Conservation (phyloP, 495 filamentous ascomycete species). For the Cryomyces minteri region DNA sequence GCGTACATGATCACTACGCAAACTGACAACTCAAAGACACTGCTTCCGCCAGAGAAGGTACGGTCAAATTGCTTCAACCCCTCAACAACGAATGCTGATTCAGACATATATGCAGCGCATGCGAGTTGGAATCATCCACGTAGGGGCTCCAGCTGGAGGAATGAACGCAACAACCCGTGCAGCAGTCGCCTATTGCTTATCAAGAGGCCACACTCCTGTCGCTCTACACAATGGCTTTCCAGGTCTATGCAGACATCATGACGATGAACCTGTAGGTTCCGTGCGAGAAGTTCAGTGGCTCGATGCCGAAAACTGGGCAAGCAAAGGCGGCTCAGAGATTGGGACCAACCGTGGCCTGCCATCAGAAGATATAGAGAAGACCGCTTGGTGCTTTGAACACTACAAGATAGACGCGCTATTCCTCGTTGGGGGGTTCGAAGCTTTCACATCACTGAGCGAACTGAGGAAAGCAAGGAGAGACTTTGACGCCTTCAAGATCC, state of each 20-base stretch:
- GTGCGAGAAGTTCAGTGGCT: slow-evolving; percentile 78
- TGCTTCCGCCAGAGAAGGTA: slow-evolving; percentile 56
- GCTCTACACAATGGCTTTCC: slow-evolving; percentile 97
- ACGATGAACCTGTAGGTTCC: slow-evolving; percentile 58
- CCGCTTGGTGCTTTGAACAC: slow-evolving; percentile 68
- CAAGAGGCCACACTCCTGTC: slow-evolving; percentile 79
- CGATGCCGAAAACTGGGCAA: slow-evolving; percentile 90
- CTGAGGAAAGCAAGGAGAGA: slow-evolving; percentile 60
- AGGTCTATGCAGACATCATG: slow-evolving; percentile 80
- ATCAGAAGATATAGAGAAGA: slow-evolving; percentile 57
- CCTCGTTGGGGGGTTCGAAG: slow-evolving; percentile 91
- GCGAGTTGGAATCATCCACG: slow-evolving; percentile 88
- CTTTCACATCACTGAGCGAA: slow-evolving; percentile 79
- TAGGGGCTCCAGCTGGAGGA: slow-evolving; percentile 94
- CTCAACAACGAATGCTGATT: too few relatives aligned
- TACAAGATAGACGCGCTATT: slow-evolving; percentile 86
- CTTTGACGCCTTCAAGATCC: slow-evolving; percentile 78
- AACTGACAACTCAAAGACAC: slow-evolving; percentile 39
- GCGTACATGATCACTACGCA: slow-evolving; percentile 81
- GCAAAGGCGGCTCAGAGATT: slow-evolving; percentile 92
- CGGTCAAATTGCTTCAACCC: slow-evolving; percentile 7
- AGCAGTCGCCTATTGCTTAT: slow-evolving; percentile 86
- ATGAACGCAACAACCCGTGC: slow-evolving; percentile 96
- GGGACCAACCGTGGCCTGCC: slow-evolving; percentile 92
- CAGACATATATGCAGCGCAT: slow-evolving; percentile 39